A percentile compares a stretch with the other conserved stretches of the same genome.
Evolutionary conservation across 1,139 yeast species (phyloP).

Genomic region (Candida dubliniensis): DNA sequence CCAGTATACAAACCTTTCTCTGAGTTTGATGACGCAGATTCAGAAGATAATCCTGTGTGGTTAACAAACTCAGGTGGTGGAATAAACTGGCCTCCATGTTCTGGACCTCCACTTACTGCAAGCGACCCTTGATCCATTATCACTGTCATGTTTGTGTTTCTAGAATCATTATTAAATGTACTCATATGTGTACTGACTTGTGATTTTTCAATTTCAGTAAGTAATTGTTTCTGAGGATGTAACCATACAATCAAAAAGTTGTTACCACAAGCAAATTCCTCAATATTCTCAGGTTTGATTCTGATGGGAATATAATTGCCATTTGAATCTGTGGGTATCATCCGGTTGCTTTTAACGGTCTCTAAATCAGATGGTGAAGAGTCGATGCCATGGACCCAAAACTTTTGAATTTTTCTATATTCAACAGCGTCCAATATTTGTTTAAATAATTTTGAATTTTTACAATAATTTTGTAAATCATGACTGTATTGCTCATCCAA

Average conservation of each 20-base stretch:
- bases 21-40: conserved; percentile 12
- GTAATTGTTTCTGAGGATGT: conserved; percentile 32
- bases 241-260: conserved; percentile 35
- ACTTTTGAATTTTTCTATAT: conserved; percentile 25
- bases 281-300: conserved; percentile 23
- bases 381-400: conserved; percentile 34
- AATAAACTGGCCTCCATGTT: conserved; percentile 10
- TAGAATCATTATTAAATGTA: conserved; percentile 13
- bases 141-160: conserved; percentile 9
- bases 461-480: conserved; percentile 27
- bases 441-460: conserved; percentile 24
- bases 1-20: conserved; percentile 16
- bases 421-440: conserved; percentile 29
- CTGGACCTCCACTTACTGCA: conserved; percentile 1
- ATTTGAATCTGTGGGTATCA: conserved; percentile 3
- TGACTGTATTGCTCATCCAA: conserved; percentile 33
- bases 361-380: conserved; percentile 21
- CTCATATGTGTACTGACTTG: conserved; percentile 15
- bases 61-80: conserved; percentile 9
- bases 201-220: conserved; percentile 15
- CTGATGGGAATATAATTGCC: conserved; percentile 8
- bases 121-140: conserved; percentile 6
- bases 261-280: conserved; percentile 35
- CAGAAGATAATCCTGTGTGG: conserved; percentile 14
- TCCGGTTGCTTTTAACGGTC: conserved; percentile 9